A percentile compares a stretch with the other conserved stretches of the same genome.
phyloP scores from a whole-genome alignment of 2,329 filamentous ascomycete species.

The Ophiostoma quercus region DNA sequence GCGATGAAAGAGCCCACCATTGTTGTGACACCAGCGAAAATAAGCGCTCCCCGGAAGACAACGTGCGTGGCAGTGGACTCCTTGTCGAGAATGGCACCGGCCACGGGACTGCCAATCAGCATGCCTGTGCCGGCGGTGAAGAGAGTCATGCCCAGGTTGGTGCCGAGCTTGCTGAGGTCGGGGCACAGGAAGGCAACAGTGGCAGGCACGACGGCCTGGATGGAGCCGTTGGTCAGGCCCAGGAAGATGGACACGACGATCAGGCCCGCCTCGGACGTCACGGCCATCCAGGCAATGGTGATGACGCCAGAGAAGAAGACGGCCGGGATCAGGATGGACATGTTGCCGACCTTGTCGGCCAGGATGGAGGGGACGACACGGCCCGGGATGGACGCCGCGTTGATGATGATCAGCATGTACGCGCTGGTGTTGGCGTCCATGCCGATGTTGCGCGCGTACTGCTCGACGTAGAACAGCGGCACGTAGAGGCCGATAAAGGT shows the following conservation, averaged over 20 bases:
- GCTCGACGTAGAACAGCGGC: conserved; percentile 24
- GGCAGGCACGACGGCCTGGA: conserved; percentile 39
- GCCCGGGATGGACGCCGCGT: conserved; percentile 24
- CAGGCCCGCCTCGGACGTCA: conserved; percentile 30
- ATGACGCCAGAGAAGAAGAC: conserved; percentile 20
- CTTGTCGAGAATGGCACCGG: conserved; percentile 40
- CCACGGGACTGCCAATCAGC: conserved; percentile 48
- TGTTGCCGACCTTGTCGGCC: conserved; percentile 21
- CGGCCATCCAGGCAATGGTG: conserved; percentile 29
- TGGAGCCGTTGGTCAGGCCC: conserved; percentile 33
- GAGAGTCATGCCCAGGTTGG: conserved; percentile 41
- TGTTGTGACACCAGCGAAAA: conserved; percentile 20
- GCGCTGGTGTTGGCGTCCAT: conserved; percentile 18
- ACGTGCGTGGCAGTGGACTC: conserved; percentile 2
- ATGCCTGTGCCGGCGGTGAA: conserved; percentile 42
- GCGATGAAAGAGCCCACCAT: conserved; percentile 15
- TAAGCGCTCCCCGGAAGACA: conserved; percentile 18
- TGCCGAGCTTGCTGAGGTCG: conserved; percentile 38
- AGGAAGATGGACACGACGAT: conserved; percentile 35
- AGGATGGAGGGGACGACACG: conserved; percentile 22
- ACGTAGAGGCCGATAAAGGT: conserved; percentile 23
- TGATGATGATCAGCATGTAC: conserved; percentile 25
- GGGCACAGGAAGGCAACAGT: conserved; percentile 36
- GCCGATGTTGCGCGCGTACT: conserved; percentile 19
- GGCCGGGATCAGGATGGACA: conserved; percentile 21